Evolutionary conservation across 495 filamentous ascomycete species (phyloP).

Genomic region (Zalerion maritima): DNA sequence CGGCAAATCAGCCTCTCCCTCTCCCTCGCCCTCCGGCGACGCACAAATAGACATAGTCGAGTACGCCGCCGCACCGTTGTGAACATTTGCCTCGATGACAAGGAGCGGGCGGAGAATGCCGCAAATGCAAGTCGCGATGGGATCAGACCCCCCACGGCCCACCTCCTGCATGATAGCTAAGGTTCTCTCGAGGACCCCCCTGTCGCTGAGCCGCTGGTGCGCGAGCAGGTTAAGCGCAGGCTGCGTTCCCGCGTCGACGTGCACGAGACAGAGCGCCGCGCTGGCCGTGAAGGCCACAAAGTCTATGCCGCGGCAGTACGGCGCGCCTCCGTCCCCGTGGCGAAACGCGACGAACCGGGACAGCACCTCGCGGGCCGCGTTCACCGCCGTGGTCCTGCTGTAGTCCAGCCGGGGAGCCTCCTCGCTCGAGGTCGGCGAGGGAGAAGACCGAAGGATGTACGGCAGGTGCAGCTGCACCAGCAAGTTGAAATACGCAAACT

Average conservation of each 20-base stretch:
- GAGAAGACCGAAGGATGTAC: constrained; percentile 14
- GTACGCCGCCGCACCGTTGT: no score
- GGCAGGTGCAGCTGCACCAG: constrained; percentile 22
- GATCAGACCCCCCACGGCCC: constrained; percentile 8
- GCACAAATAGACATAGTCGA: no score
- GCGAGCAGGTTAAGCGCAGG: constrained; percentile 16
- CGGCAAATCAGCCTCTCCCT: no score
- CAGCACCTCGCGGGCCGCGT: constrained; percentile 23
- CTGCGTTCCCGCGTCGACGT: constrained; percentile 17
- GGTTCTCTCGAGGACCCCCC: constrained; percentile 27
- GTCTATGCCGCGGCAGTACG: constrained; percentile 24
- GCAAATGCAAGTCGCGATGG: constrained; percentile 17
- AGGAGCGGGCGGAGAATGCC: constrained; percentile 25
- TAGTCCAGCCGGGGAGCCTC: constrained; percentile 14
- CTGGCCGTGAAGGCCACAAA: constrained; percentile 23
- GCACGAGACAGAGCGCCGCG: constrained; percentile 19
- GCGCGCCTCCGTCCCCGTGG: constrained; percentile 6
- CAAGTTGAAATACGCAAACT: constrained; percentile 20
- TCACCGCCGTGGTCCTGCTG: constrained; percentile 21
- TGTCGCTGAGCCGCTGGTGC: constrained; percentile 27
- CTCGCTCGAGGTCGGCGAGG: no score
- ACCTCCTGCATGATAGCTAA: constrained; percentile 22
- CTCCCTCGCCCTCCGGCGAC: no score
- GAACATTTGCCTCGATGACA: no score
- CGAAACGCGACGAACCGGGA: constrained; percentile 23